Conservation (phyloP, 78 protist genomes). For the Emiliania huxleyi region DNA sequence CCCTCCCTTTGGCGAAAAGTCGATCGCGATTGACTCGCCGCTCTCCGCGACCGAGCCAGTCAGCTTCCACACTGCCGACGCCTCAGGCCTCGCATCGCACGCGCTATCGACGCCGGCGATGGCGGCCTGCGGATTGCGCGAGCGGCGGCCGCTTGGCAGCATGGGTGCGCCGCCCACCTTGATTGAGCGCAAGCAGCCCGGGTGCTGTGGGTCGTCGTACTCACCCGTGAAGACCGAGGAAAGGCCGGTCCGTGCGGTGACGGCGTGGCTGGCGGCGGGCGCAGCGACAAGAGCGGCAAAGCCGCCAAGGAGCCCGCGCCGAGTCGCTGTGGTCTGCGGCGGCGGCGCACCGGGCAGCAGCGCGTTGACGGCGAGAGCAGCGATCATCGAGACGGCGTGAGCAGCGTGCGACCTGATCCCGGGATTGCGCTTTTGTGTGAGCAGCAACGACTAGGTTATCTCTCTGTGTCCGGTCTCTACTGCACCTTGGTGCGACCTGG, state of each 20-base stretch:
- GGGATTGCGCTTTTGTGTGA: no score
- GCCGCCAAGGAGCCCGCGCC: not conserved
- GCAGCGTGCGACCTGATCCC: no score
- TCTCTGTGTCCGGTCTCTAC: no score
- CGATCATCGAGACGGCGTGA: no score
- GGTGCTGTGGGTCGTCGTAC: slow-evolving; percentile 15
- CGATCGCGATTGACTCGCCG: not conserved
- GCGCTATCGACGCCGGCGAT: not conserved
- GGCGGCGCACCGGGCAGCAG: no score
- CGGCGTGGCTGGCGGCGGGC: slow-evolving; percentile 2
- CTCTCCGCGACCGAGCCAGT: not conserved
- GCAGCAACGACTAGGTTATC: no score
- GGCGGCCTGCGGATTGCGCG: not conserved
- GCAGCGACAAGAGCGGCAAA: not conserved
- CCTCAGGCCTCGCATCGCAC: not conserved
- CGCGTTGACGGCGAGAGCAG: no score
- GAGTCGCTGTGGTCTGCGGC: no score
- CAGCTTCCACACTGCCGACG: not conserved
- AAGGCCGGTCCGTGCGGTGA: not conserved
- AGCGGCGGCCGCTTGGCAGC: not conserved
- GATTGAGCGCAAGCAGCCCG: slow-evolving; percentile 1
- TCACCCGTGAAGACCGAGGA: not conserved
- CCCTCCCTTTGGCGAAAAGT: slow-evolving; percentile 17
- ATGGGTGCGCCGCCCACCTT: not conserved
- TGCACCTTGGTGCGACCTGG: no score